Conservation (phyloP, 1,139 yeast species). For the Cylindricascospora bacillispora region DNA sequence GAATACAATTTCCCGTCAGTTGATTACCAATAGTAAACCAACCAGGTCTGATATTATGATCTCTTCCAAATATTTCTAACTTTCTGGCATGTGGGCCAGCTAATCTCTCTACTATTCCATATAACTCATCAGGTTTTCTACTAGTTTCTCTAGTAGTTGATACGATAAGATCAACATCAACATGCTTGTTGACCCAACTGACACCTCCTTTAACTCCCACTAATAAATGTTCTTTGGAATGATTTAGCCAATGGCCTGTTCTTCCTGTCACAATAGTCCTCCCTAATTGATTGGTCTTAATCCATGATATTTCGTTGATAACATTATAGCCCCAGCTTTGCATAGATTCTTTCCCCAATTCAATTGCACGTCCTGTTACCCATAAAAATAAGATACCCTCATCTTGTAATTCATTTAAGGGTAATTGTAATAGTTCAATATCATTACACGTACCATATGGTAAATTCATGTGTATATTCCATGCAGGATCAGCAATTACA, state of each 20-base stretch:
- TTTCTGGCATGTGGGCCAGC: constrained; percentile 69
- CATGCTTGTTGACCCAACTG: constrained; percentile 49
- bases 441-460: constrained; percentile 73
- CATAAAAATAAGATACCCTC: constrained; percentile 77
- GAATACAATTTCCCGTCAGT: constrained; percentile 28
- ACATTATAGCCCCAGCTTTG: constrained; percentile 71
- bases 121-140: constrained; percentile 80
- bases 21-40: constrained; percentile 91
- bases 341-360: constrained; percentile 68
- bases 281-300: constrained; percentile 74
- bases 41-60: constrained; percentile 74
- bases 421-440: constrained; percentile 52
- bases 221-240: constrained; percentile 80
- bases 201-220: constrained; percentile 80
- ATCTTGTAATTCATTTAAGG: constrained; percentile 57
- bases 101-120: constrained; percentile 73
- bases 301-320: constrained; percentile 78
- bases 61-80: constrained; percentile 79
- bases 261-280: constrained; percentile 89
- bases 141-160: constrained; percentile 80
- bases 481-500: constrained; percentile 81
- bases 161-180: constrained; percentile 68
- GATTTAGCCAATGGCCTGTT: constrained; percentile 95
- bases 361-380: constrained; percentile 93
- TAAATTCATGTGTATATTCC: constrained; percentile 76